Base-by-base conservation (phyloP, 2,329 filamentous ascomycete genomes). In the Aspergillus neotritici region DNA sequence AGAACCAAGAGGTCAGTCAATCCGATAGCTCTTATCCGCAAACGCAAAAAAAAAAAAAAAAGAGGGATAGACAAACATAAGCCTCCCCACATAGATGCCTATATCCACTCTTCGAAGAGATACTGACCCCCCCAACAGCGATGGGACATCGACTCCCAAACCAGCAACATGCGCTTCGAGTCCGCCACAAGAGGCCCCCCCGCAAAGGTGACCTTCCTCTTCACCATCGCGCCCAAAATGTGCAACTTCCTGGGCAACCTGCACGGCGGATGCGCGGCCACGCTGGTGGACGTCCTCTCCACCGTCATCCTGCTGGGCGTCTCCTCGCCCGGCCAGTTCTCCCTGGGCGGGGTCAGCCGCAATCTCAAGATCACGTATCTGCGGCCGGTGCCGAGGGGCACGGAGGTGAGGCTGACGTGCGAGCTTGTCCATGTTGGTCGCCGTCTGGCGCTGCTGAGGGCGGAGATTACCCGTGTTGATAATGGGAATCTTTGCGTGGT, bases 221-320 rank as follows among this genome's bases (percentile, higher is more conserved):
- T 66, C 30, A 64, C 51, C 55, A 94, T 97, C 65, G 94, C 90
- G 29, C 81, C 85, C 13, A 87, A 95, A 60, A 73, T 97, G 56
- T 95, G 90, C 47, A 98, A 97, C 73, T 78, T 86, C 50, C 68
- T 96, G 58, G 91, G 90, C 32, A 97, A 95, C 65, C 71, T 97
- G 58, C 93, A 94, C 65, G 88, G 86, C n/a, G 93, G 93, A 13
- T 82, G 79, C 49, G 73, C 79, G 0, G 77, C 84, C 2, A 82
- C 82, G 0, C 64, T 88, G 4, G 82, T 87, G 52, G 85, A 88
- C 65, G 68, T 77, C 44, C 74, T 78, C 53, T 86, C 84, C 0
- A 79, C 78, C 3, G 61, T 79, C 13, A 70, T 79, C 3, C 63
- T 87, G 10, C 63, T 74, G 8, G 71, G 82, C 31, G 62, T 83